Percentiles rank a stretch among this genome's conserved stretches.
Conservation (phyloP, 2,329 filamentous ascomycete species). For the Microsporum ferrugineum region DNA sequence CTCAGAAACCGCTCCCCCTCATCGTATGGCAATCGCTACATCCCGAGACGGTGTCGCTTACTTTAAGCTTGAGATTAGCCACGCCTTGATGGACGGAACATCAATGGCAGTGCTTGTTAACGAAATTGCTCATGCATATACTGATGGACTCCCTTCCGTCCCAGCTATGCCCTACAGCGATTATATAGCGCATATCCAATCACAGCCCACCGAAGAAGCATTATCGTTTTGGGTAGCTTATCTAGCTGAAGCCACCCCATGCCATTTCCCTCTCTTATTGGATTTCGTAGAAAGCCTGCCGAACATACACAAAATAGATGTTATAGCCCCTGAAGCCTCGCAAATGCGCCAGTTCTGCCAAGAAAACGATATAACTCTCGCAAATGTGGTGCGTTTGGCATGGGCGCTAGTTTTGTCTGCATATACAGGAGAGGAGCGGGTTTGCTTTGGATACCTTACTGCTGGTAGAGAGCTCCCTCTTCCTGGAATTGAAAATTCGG, state of each 20-base stretch:
- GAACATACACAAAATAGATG: neutral
- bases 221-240: conserved; percentile 18
- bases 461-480: conserved; percentile 31
- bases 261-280: conserved; percentile 7
- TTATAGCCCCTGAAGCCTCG: conserved; percentile 9
- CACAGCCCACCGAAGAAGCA: neutral
- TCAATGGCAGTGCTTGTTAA: conserved; percentile 30
- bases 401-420: conserved; percentile 17
- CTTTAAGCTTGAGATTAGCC: conserved; percentile 29
- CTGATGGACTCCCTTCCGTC: conserved; percentile 8
- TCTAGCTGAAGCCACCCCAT: conserved; percentile 16
- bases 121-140: conserved; percentile 28
- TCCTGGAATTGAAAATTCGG: conserved; percentile 29
- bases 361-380: conserved; percentile 12
- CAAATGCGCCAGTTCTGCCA: conserved; percentile 5
- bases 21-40: neutral
- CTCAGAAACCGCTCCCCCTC: neutral
- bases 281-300: neutral
- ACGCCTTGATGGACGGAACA: conserved; percentile 33
- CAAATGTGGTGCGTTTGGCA: conserved; percentile 16
- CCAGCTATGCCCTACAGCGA: conserved; percentile 25
- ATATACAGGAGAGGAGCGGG: conserved; percentile 13
- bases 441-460: conserved; percentile 22
- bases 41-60: neutral
- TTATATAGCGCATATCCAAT: conserved; percentile 26